Evolutionary conservation across 345 rosid species (phyloP), one percentile per base, ranked within the genome.

Genomic region (Eucalyptus sideroxylon): DNA sequence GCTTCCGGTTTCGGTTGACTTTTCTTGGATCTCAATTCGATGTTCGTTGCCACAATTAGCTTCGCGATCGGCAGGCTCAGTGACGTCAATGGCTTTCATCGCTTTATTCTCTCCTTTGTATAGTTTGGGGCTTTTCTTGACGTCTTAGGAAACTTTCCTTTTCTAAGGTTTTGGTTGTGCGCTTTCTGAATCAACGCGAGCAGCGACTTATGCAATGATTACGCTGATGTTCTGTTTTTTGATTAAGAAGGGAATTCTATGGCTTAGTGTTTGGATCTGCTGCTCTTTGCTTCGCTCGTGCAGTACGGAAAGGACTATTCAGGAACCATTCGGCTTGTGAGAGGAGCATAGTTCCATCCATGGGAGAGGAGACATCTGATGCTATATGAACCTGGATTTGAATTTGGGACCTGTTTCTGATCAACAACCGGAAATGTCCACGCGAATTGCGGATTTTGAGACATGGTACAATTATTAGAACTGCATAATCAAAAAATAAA

Each of bases 381-480:
- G 92, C 96, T 50, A 96, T 50, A 96, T 96, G 98, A 96, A 97
- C 91, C 99, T 96, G 60, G 98, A 96, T 92, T 94, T 97, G 96
- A 97, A 97, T 90, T 94, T 97, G 85, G 97, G 94, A 50, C 99
- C 98, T 87, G 94, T 90, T 91, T 96, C 97, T 86, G 98, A 96
- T 92, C 90, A 92, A 37, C 95, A 87, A 40, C 87, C 93, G 16
- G 94, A 90, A 13, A 50, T 93, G 49, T 86, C 94, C 14, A 92
- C 88, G 47, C 97, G 93, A 67, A 88, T 90, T 81, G 91, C 93
- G 87, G 94, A 93, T 88, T 91, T 95, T 91, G 97, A 93, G 87
- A 96, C 91, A 77, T 94, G 94, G 94, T 89, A 91, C 60, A 94
- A 93, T 56, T 56, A 56, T 56, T 56, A 9, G 30, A 56, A 56